Evolutionary conservation across 495 filamentous ascomycete genomes (phyloP).

Genomic region (Aspergillus leporis): DNA sequence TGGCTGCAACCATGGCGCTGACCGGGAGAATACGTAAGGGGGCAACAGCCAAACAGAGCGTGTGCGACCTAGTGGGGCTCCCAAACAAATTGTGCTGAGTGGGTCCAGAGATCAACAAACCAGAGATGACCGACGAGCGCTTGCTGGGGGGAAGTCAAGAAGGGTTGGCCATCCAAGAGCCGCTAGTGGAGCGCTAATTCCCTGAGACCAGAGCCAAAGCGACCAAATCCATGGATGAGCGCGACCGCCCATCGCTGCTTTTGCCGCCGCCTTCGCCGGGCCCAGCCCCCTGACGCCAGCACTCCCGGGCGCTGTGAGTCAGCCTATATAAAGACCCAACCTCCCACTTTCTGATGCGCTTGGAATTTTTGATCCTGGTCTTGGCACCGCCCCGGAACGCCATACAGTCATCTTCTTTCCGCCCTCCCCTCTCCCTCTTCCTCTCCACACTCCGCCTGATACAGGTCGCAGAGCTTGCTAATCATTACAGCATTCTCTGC

Average conservation of each 20-base stretch:
- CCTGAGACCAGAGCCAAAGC: constrained; percentile 17
- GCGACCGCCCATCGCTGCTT: constrained; percentile 39
- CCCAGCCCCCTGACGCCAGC: constrained; percentile 43
- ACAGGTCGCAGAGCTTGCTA: constrained; percentile 23
- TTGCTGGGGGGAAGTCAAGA: constrained; percentile 14
- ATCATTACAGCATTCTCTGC: constrained; percentile 13
- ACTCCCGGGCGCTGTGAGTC: constrained; percentile 33
- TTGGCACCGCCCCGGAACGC: constrained; percentile 48
- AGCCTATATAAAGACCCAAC: constrained; percentile 51
- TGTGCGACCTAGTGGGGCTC: constrained; percentile 19
- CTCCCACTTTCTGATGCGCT: constrained; percentile 39
- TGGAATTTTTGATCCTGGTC: constrained; percentile 45
- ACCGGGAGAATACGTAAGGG: constrained; percentile 31
- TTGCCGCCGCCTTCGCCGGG: constrained; percentile 41
- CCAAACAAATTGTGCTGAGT: constrained; percentile 17
- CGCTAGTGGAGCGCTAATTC: constrained; percentile 27
- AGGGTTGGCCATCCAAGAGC: constrained; percentile 26
- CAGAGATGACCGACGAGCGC: constrained; percentile 20
- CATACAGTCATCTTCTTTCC: constrained; percentile 29
- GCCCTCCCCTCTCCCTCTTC: constrained; percentile 22
- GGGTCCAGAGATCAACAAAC: constrained; percentile 26
- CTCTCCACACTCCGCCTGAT: constrained; percentile 25
- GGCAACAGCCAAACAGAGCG: constrained; percentile 28
- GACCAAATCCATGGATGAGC: constrained; percentile 40
- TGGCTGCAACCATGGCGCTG: constrained; percentile 36